phyloP scores from a whole-genome alignment of 176 grass and related monocot genomes.

The Saccharum spontaneum region DNA sequence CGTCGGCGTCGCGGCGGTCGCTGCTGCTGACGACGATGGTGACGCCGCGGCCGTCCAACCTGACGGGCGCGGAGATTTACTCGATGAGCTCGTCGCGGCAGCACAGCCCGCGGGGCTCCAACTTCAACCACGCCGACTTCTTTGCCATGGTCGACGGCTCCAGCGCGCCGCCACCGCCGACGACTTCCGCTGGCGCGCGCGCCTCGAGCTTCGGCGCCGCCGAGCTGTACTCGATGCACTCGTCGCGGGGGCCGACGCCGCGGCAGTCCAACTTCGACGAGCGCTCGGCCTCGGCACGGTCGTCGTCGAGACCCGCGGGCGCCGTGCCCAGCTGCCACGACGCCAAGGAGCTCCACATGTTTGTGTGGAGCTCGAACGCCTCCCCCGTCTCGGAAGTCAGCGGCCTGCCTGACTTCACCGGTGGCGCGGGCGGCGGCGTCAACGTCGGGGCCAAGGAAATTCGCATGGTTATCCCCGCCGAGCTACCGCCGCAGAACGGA shows the following conservation, averaged over 20 bases:
- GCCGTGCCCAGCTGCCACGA: conserved; percentile 49
- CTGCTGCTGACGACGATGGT: background rate
- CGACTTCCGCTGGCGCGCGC: conserved; percentile 10
- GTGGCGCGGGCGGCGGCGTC: conserved; percentile 8
- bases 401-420: conserved; percentile 59
- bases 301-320: background rate
- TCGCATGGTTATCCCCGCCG: conserved; percentile 77
- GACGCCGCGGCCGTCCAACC: conserved; percentile 79
- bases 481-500: conserved; percentile 58
- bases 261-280: conserved; percentile 88
- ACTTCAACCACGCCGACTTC: conserved; percentile 93
- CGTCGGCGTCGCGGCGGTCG: conserved; percentile 65
- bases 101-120: conserved; percentile 79
- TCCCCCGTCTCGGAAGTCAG: conserved; percentile 89
- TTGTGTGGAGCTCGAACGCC: conserved; percentile 85
- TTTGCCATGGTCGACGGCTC: conserved; percentile 60
- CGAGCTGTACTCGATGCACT: conserved; percentile 67
- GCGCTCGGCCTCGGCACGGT: conserved; percentile 21
- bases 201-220: conserved; percentile 73
- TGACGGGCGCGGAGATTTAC: conserved; percentile 88
- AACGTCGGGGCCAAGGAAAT: conserved; percentile 81
- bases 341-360: conserved; percentile 97
- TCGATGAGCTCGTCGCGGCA: conserved; percentile 82
- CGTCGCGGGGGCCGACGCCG: conserved; percentile 73
- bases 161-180: conserved; percentile 28